Base-by-base conservation (phyloP, 2,329 filamentous ascomycete genomes). In the Ophiobolus disseminans region DNA sequence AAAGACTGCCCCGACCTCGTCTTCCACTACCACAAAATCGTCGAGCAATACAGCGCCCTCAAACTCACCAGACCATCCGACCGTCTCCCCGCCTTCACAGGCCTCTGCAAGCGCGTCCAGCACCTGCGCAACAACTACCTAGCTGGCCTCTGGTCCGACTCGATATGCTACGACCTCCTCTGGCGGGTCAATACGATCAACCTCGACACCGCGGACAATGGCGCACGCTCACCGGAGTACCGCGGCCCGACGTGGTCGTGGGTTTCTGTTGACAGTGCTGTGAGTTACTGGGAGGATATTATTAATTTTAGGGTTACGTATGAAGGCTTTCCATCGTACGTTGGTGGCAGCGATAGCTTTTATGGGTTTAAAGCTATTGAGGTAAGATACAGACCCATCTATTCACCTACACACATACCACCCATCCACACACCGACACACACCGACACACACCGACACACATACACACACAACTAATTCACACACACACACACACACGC, bases 171-270 rank as follows among this genome's bases (percentile, higher is more conserved):
- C 32, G 57, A 60, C 25, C 50, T 62, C 13, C n/a, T 58, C 4
- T 62, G 57, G 57, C 50, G 58, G 14, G 43, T 60, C 16, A 40
- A 62, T 7, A 52, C 41, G 10, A 48, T 48, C 13, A 25, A 43
- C 21, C 40, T 59, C 14, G 36, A 34, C 22, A 35, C 30, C 1
- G n/a, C 17, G 7, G 22, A 13, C 4, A 39, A 13, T 4, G 13
- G 22, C 14, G 19, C 32, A 2, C 37, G 41, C 7, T 20, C 51
- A 5, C 3, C 14, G 1, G 40, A 49, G 6, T 55, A 53, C 17
- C 42, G 44, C 20, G 48, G 44, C 6, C 57, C 55, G 9, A 56
- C 55, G 2, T 60, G 59, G 57, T 62, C 57, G 3, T 62, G 55
- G 59, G 31, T 53, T 3, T 50, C 58, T 17, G 40, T 44, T n/a